Evolutionary conservation across 495 filamentous ascomycete species (phyloP), one percentile per base, ranked within the genome.

Genomic region (Daldinia loculata): DNA sequence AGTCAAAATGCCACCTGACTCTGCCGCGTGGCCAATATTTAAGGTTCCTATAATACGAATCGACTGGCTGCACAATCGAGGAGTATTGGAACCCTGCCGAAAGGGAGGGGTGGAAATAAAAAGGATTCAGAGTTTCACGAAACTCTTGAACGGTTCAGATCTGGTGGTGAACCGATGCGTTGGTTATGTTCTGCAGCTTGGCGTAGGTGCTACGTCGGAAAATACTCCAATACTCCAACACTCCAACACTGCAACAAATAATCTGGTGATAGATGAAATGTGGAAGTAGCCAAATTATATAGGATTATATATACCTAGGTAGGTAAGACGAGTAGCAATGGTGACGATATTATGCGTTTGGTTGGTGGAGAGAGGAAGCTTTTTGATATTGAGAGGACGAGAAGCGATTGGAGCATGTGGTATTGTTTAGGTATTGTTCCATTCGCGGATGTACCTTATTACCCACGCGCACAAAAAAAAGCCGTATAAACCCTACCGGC

Each of bases 81-180:
- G 29, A 56, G 24, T 53, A 24, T 66, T 17, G 61, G 50, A 66
- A 73, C 48, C 43, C 55, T 60, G 64, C 55, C 14, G 27, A 29
- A 38, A 41, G 51, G 59, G 34, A 45, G 55, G 43, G 39, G 53
- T 29, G 50, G 52, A 26, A 55, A 36, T 19, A 12, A 36, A 38
- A 34, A 48, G 55, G 60, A 57, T 58, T 34, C 61, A 41, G 56
- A 68, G 61, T 57, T 68, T 65, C 61, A 60, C 70, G 34, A 62
- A 68, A 61, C 55, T 68, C n/a, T 69, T 11, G 43, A 66, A 61
- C 30, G 29, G 62, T 66, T 72, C 56, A 50, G 70, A 72, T 66
- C 62, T 69, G 61, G 57, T 69, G 41, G 61, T 62, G n/a, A 48
- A 57, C 66, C 57, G 57, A 66, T 12, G 32, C n/a, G 48, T 56